Evolutionary conservation across 2,329 filamentous ascomycete genomes (phyloP), one percentile per base, ranked within the genome.

Genomic region (Colletotrichum sp.): DNA sequence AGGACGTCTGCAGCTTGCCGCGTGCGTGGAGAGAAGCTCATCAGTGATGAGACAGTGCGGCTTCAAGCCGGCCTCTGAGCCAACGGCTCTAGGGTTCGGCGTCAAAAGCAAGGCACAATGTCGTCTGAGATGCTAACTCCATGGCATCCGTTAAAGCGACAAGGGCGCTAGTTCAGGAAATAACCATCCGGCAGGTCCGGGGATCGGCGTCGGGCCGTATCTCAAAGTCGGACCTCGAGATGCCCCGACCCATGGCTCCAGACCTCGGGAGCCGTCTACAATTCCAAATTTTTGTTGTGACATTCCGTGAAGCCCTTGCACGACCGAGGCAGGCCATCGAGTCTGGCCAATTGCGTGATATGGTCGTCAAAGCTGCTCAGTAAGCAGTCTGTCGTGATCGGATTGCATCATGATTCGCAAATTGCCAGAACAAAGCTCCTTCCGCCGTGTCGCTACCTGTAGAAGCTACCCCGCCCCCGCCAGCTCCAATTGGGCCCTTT

Each of bases 341-440:
- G 15, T 26, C 49, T 32, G 44, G 21, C n/a, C 24, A 52, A 66
- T 74, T 74, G 65, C 71, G 70, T 65, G 65, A 66, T 39, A 30
- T 64, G 34, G 28, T 39, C 30, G 34, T 7, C 39, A 32, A 34
- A 28, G 24, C 64, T 67, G 55, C 70, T 68, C 70, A 69, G 74
- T 76, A 57, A 76, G 70, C 74, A 64, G 52, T 26, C 10, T 64
- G 44, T 65, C 34, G 70, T 64, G 73, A 75, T 65, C 57, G 57
- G 36, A 64, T 76, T 74, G 70, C 64, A 69, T 76, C 74, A 69
- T 76, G 44, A 64, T 74, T 71, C 34, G 70, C 59, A 75, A 49
- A 28, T 30, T 74, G 30, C 36, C 32, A 26, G 24, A 34, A 63
- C 30, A 34, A 34, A 63, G 59, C 59, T 63, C 30, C 57, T 12